Base-by-base conservation (phyloP, 2,329 filamentous ascomycete genomes). In the Aureobasidium subglaciale region DNA sequence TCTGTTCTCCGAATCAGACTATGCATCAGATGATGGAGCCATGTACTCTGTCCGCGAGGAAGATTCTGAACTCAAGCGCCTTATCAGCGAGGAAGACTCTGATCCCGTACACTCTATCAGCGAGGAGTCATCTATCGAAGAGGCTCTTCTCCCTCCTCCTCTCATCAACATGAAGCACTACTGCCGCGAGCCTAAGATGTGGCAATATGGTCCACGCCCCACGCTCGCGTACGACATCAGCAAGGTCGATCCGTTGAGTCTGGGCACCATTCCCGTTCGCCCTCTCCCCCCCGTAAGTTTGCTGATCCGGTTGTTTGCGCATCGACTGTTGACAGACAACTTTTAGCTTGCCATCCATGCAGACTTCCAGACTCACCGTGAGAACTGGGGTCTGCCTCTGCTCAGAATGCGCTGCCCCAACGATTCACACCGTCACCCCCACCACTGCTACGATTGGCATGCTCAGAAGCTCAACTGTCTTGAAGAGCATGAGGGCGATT, bases 401-500 rank as follows among this genome's bases (percentile, higher is more conserved):
- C 16, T 62, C 20, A 45, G 32, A 13, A 18, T 55, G 16, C 59
- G 48, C 15, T 27, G 52, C n/a, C 18, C 54, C 8, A n/a, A 40
- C 10, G 27, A 58, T 20, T n/a, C 16, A 5, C 54, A 30, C 20
- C 43, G 54, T 18, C 60, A 62, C 35, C 60, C 60, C 7, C 50
- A 45, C 11, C 60, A 62, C 29, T 38, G 38, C 41, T 61, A 58
- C 48, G 22, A 29, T 16, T 62, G 59, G 59, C 25, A 58, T 34
- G 59, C 59, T 6, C 52, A 57, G 22, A 62, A 62, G 49, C 54
- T 61, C n/a, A 55, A 58, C 54, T 62, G 60, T 34, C 32, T 20
- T 18, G 35, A 37, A 7, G 37, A 16, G n/a, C 56, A 58, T 53
- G 56, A 56, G 42, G 42, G 45, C 35, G 37, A 49, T 24, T 62